Evolutionary conservation across 2,329 filamentous ascomycete species (phyloP), one percentile per base, ranked within the genome.

Genomic region (Talaromyces sp.): DNA sequence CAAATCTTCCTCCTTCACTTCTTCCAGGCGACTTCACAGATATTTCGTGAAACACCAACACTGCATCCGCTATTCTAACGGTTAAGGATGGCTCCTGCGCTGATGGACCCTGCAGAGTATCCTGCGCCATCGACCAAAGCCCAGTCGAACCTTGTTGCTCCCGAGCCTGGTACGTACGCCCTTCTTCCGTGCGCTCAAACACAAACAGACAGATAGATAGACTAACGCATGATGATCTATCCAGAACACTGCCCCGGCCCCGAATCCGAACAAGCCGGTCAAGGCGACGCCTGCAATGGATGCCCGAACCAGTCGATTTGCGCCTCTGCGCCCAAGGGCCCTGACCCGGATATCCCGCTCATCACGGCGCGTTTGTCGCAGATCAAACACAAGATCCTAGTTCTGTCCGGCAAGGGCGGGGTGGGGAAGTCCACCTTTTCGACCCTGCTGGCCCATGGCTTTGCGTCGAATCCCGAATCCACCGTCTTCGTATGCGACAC

Each of bases 271-370:
- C 73, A 79, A 69, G 85, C 85, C 54, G 85, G 85, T 57, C 78
- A 83, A 76, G 83, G 82, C 61, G 93, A 96, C 77, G 92, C 92
- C 51, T 99, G 95, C 80, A 91, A 89, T 55, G 93, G 93, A 59
- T 99, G 95, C 72, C 95, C 95, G 1, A 99, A 99, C 80, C 93
- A 99, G 79, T 82, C 87, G 55, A 96, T 99, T 70, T 99, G 95
- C 81, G 93, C 94, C 18, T 91, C 93, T 1, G 90, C 93, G 1
- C 93, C 94, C 27, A 97, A 97, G 77, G 95, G 94, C 0, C 94
- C 95, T 1, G 95, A 99, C 74, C 94, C 94, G 0, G 95, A 99
- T 75, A 91, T 98, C 53, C 88, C 92, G 3, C 76, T 95, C 67
- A 97, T 99, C 69, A 89, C 92, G 16, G 85, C 89, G 61, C 90